A percentile compares a stretch with the other conserved stretches of the same genome.
phyloP scores from a whole-genome alignment of 2,329 filamentous ascomycete species.

The Hymenoscyphus infarciens region DNA sequence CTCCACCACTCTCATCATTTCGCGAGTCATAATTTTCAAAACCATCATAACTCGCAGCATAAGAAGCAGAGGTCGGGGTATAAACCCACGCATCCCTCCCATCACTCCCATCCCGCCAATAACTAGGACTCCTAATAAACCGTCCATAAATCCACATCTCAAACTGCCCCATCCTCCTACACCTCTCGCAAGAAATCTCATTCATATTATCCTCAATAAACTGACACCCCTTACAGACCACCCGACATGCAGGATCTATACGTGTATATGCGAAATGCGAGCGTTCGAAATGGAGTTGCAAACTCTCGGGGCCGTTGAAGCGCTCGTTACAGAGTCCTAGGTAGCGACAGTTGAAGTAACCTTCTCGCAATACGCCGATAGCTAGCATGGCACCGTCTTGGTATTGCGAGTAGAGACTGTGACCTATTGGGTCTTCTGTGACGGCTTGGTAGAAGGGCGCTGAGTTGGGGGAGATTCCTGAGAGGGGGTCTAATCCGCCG shows the following conservation, averaged over 20 bases:
- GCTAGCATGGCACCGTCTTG: conserved; percentile 25
- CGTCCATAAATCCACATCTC: conserved; percentile 30
- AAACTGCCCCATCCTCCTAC: conserved; percentile 15
- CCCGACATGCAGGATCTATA: conserved; percentile 24
- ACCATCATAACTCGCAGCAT: conserved; percentile 2
- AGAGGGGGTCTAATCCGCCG: conserved; percentile 11
- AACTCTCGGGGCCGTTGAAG: conserved; percentile 19
- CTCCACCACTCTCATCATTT: not conserved
- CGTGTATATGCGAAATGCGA: conserved; percentile 30
- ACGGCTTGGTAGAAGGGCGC: conserved; percentile 8
- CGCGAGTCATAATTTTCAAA: too few relatives aligned
- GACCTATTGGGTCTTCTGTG: conserved; percentile 7
- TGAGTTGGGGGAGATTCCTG: conserved; percentile 14
- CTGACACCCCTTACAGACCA: conserved; percentile 23
- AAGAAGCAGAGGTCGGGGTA: conserved; percentile 10
- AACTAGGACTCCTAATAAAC: conserved; percentile 18
- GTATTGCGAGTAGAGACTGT: conserved; percentile 21
- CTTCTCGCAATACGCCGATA: conserved; percentile 20
- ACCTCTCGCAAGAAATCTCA: conserved; percentile 19
- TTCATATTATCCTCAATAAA: conserved; percentile 11
- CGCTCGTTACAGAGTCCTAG: conserved; percentile 20
- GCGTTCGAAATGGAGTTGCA: conserved; percentile 29
- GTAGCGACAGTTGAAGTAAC: conserved; percentile 24
- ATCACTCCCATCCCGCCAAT: conserved; percentile 17
- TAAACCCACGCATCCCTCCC: conserved; percentile 14